Evolutionary conservation across 805 yeast genomes (phyloP), one percentile per base, ranked within the genome.

Genomic region (Metschnikowia amazonensis): DNA sequence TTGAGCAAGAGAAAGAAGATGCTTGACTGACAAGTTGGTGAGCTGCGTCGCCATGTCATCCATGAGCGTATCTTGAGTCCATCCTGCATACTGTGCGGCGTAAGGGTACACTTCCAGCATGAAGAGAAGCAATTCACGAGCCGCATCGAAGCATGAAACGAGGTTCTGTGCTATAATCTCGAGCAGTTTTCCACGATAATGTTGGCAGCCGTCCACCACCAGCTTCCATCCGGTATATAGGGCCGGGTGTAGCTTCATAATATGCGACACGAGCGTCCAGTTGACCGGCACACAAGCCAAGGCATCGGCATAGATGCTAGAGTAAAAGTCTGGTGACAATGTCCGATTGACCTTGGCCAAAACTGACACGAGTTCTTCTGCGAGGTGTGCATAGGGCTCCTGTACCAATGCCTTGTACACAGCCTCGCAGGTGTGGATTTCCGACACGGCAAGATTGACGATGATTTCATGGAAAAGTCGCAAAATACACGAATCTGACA

Each of bases 81-180:
- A 69, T 11, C 50, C 34, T 25, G 57, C 47, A 2, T 40, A 46
- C 9, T 49, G 31, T 11, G 65, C 52, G 6, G 58, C 66, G 16
- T 43, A 39, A 13, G 65, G 60, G 81, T 84, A 81, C 10, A 71
- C 60, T 1, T 50, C 51, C 6, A 65, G 59, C 41, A 79, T 66
- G 51, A 84, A 84, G 3, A 64, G 57, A 3, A 62, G 62, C 23
- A 79, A 64, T 44, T 82, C 88, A 69, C 90, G 77, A 3, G 82
- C 81, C 52, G 69, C 76, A 9, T 71, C 65, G 57, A 72, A 77
- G 18, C 83, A 76, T 13, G 67, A 63, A 1, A 76, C 60, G n/a
- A 79, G 43, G 36, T 65, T 64, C n/a, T 44, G 48, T 4, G 63
- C 63, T 1, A 69, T 52, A 1, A 40, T 44, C 7, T 42, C 44